Base-by-base conservation (phyloP, 306 rosid species). In the Hippophae tibetana region DNA sequence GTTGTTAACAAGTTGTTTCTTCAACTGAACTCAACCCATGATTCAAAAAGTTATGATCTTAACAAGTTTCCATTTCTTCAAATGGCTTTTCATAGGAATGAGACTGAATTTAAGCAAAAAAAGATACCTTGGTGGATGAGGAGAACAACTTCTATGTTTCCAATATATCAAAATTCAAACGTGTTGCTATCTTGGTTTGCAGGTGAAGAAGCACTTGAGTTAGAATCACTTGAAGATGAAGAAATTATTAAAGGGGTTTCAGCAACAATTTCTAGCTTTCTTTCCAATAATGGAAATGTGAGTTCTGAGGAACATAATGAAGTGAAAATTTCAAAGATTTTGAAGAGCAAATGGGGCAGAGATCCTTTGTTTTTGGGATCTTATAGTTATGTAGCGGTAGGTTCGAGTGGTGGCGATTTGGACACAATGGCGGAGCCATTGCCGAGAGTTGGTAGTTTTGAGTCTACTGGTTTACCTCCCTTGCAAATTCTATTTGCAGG, bases 101-200 rank as follows among this genome's bases (percentile, higher is more conserved):
- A 77, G 23, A 85, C 94, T 7, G 89, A 83, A 59, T 53, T 63
- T 42, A 76, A 84, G 76, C 59, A 71, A 60, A 84, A 84, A 58
- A 85, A 76, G 65, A 81, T 88, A 48, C 96, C 99, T 1, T 71
- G 95, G 95, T 92, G 99, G 99, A 88, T 92, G 79, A 85, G 96
- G 67, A 92, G 67, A 72, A 88, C 97, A 44, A 74, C 90, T 26
- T 74, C 81, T 52, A 74, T 92, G 40, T 79, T 76, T 54, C 99
- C 95, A 27, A 81, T 87, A 25, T 81, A 87, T 66, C 78, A 74
- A 62, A 74, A 81, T 10, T 90, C 97, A 6, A 74, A 73, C 9
- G 90, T 90, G 45, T 80, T 90, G 5, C n/a, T 87, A 7, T 69
- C 90, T 13, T 90, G 97, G 97, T 90, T 87, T 70, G 94, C 85